Base-by-base conservation (phyloP, 73 alveolate genomes). In the Paramecium biaurelia region DNA sequence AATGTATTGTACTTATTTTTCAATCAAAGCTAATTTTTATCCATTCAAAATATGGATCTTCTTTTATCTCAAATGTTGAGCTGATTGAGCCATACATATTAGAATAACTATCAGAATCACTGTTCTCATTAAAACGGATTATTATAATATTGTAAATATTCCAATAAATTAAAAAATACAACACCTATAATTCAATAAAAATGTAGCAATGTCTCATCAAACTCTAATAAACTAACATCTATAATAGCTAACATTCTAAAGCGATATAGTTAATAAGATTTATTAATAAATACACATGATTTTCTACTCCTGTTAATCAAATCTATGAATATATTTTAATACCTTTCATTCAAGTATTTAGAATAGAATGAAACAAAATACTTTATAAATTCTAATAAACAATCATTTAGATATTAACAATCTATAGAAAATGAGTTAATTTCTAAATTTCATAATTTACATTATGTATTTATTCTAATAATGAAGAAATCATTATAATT, bases 61-160 rank as follows among this genome's bases (percentile, higher is more conserved):
- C 20, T 30, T 30, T 30, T 63, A 49, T 63, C 84, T 63, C 26
- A 63, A 63, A 63, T 63, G 49, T 30, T 63, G 49, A 26, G 84
- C 84, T 63, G 84, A 63, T 26, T 63, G 84, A 26, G 24, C 43
- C 11, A 63, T 63, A 12, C 41, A 15, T 63, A 63, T 63, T 10
- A 63, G 20, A 30, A 32, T 14, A 30, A 63, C 41, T 12, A 63
- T 63, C 49, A 26, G 28, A 26, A 63, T 26, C 41, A 63, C 84
- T 32, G 21, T 26, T 63, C 84, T 63, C 84, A 63, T 63, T 63
- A 63, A 63, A 63, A 63, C 84, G 84, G 84, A 63, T 63, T 63
- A 63, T 53, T 53, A 53, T 53, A 53, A 53, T 53, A 53, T 53
- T 53, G 30, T 53, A 18, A 53, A 18, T 53, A 53, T 53, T 53